Percentiles rank a stretch among this genome's conserved stretches.
phyloP scores from a whole-genome alignment of 2,329 filamentous ascomycete species.

The Nannizzia gypsea region DNA sequence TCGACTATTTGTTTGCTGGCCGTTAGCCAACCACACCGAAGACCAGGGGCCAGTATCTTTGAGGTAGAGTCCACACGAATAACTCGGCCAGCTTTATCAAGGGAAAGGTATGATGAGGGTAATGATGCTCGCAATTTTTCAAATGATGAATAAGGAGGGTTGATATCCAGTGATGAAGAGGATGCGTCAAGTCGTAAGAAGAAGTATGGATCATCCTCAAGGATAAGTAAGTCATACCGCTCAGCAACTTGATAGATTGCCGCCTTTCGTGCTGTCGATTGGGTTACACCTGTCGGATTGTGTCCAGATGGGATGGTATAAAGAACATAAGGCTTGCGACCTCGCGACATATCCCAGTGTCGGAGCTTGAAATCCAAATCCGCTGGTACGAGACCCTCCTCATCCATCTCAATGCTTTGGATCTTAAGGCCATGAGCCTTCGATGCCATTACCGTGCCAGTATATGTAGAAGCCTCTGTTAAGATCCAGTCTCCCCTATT shows the following conservation, averaged over 20 bases:
- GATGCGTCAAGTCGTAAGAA: constrained; percentile 60
- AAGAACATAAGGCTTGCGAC: constrained; percentile 47
- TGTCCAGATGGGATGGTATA: constrained; percentile 64
- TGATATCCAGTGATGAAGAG: constrained; percentile 20
- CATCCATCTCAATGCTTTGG: constrained; percentile 21
- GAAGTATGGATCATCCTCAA: constrained; percentile 84
- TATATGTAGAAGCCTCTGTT: constrained; percentile 20
- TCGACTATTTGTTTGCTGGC: constrained; percentile 68
- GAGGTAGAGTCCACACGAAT: constrained; percentile 78
- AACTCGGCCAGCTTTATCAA: constrained; percentile 70
- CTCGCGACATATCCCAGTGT: constrained; percentile 17
- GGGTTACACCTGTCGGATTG: constrained; percentile 71
- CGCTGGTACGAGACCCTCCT: constrained; percentile 18
- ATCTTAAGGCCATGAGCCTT: constrained; percentile 19
- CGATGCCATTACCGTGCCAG: constrained; percentile 18
- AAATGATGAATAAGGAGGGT: constrained; percentile 35
- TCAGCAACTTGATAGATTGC: constrained; percentile 60
- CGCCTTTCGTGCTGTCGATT: constrained; percentile 48
- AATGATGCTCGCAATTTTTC: constrained; percentile 54
- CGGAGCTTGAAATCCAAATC: constrained; percentile 18
- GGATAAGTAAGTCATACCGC: constrained; percentile 65
- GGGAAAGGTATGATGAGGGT: constrained; percentile 56
- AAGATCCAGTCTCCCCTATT: constrained; percentile 18
- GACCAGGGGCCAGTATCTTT: constrained; percentile 68
- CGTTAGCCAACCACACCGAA: constrained; percentile 70